Base-by-base conservation (phyloP, 768 basidiomycete genomes). In the Hemileccinum impolitum region DNA sequence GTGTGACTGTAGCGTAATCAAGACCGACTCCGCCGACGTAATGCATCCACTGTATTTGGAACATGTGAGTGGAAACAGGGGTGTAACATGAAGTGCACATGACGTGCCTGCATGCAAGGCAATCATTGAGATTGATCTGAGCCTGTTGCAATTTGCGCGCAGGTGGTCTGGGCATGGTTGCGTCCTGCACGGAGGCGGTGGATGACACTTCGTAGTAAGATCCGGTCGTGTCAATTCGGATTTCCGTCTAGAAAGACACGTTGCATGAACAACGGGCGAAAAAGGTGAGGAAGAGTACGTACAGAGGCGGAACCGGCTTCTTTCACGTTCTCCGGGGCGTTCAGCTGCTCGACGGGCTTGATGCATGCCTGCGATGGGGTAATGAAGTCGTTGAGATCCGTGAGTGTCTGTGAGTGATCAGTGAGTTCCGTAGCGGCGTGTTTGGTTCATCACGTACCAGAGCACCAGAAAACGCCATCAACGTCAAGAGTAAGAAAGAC, bases 361-460 rank as follows among this genome's bases (percentile, higher is more conserved):
- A 98, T 97, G 69, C 96, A 99, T 17, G 89, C 89, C 70, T 97
- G 95, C 1, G 93, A 88, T 2, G 96, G 96, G 0, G 91, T 88
- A 37, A 99, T 90, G 67, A 94, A 99, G 69, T 98, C 96, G 66
- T 97, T 97, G 43, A 98, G 78, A 69, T 95, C 94, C 17, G 91
- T 92, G 40, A 97, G 72, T 9, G 88, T 94, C 91, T 94, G 45
- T 28, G 50, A 45, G 30, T 23, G 23, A 51, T 40, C n/a, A n/a
- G 25, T 55, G 51, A 50, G 55, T 41, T 31, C 47, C 44, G 31
- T 30, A 30, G 14, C 37, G 43, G n/a, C 21, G 23, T 17, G 30
- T 48, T 19, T 13, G 28, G 32, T 32, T 0, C 10, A 32, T 44
- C 28, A 55, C 85, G 43, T 64, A 88, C 88, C 55, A 94, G 74